Evolutionary conservation across 1,139 yeast species (phyloP).

Genomic region (Taphrina confusa): DNA sequence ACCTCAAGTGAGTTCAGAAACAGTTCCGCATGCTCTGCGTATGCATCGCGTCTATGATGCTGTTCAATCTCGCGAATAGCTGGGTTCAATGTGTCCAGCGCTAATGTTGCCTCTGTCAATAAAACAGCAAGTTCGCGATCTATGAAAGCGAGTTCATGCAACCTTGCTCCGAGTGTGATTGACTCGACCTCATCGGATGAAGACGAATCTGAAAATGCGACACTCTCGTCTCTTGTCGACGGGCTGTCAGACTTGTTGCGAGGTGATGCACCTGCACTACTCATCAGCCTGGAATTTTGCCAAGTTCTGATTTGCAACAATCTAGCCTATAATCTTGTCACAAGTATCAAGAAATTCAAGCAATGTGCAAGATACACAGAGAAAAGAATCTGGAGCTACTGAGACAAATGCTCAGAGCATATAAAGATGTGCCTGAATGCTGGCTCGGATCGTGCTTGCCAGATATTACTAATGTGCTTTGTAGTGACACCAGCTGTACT

Average conservation of each 20-base stretch:
- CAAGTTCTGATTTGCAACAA: too few relatives aligned
- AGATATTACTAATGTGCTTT: too few relatives aligned
- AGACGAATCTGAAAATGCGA: not conserved
- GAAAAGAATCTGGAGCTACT: too few relatives aligned
- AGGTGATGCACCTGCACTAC: not conserved
- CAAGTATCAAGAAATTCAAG: too few relatives aligned
- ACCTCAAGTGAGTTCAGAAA: conserved; percentile 24
- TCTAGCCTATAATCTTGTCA: too few relatives aligned
- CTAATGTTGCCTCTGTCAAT: conserved; percentile 6
- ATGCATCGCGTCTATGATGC: not conserved
- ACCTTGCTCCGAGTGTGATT: not conserved
- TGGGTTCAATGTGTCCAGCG: conserved; percentile 20
- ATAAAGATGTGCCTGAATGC: too few relatives aligned
- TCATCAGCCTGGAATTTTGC: too few relatives aligned
- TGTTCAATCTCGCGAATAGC: not conserved
- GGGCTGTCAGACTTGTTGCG: not conserved
- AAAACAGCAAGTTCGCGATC: conserved; percentile 4
- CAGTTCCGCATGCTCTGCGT: conserved; percentile 3
- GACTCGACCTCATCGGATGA: conserved; percentile 36
- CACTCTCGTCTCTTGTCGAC: not conserved
- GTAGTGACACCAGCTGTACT: too few relatives aligned
- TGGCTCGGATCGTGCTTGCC: too few relatives aligned
- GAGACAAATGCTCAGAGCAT: too few relatives aligned
- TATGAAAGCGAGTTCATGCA: conserved; percentile 5
- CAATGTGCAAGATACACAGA: too few relatives aligned